phyloP scores from a whole-genome alignment of 1,284 basidiomycete genomes.

The Pascua sp. region DNA sequence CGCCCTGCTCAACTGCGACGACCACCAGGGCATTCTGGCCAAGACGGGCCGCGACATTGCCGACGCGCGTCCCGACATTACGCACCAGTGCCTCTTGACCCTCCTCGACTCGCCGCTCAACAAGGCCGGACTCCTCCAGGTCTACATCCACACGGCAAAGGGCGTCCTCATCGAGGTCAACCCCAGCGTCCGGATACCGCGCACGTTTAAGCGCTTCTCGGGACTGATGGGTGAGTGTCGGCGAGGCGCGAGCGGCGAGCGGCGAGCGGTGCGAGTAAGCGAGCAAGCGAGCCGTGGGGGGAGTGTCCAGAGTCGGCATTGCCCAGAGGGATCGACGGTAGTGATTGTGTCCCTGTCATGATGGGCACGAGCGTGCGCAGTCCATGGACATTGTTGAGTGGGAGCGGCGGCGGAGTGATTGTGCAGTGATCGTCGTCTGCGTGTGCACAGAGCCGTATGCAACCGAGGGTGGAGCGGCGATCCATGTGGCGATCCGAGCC shows the following conservation, averaged over 20 bases:
- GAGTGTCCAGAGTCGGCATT: background rate
- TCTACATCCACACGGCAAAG: conserved; percentile 97
- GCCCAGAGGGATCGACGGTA: background rate
- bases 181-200: conserved; percentile 92
- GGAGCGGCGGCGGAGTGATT: background rate
- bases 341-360: too few species aligned
- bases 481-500: too few species aligned
- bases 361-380: background rate
- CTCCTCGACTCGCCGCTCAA: conserved; percentile 96
- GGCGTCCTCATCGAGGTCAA: conserved; percentile 98
- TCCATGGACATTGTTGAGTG: background rate
- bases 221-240: conserved; percentile 90
- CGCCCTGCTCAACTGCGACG: conserved; percentile 95
- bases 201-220: conserved; percentile 98
- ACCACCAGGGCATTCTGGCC: conserved; percentile 96
- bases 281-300: background rate
- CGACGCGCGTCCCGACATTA: conserved; percentile 96
- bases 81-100: conserved; percentile 96
- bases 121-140: conserved; percentile 93
- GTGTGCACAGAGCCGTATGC: too few species aligned
- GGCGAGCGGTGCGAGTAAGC: background rate
- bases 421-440: too few species aligned
- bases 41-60: conserved; percentile 98
- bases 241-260: background rate
- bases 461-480: too few species aligned